A percentile compares a stretch with the other conserved stretches of the same genome.
phyloP scores from a whole-genome alignment of 1,139 yeast genomes.

The Candida neerlandica region DNA sequence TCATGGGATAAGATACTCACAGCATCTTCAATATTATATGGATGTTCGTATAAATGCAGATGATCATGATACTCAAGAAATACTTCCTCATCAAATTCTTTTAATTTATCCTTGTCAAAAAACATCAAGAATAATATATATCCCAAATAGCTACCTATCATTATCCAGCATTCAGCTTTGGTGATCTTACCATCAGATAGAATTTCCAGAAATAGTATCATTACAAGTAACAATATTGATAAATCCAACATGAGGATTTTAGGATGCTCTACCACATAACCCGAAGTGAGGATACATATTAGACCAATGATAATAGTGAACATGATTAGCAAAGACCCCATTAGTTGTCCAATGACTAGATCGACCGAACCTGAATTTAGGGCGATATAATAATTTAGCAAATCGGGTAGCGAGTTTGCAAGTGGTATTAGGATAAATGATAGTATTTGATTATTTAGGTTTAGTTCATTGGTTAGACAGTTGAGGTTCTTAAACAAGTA shows the following conservation, averaged over 20 bases:
- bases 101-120: constrained; percentile 21
- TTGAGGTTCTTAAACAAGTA: constrained; percentile 37
- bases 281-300: constrained; percentile 30
- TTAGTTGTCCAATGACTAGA: constrained; percentile 43
- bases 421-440: constrained; percentile 43
- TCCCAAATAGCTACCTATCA: constrained; percentile 41
- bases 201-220: constrained; percentile 43
- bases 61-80: constrained; percentile 13
- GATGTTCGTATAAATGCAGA: constrained; percentile 18
- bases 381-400: constrained; percentile 39
- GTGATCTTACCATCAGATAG: constrained; percentile 55
- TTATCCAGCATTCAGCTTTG: constrained; percentile 43
- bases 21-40: constrained; percentile 31
- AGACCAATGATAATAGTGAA: constrained; percentile 41
- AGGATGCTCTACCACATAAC: constrained; percentile 25
- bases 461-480: constrained; percentile 27
- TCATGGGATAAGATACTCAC: constrained; percentile 26
- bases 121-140: constrained; percentile 37
- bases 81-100: constrained; percentile 17
- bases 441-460: constrained; percentile 34
- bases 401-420: constrained; percentile 44
- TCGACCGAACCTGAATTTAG: constrained; percentile 34
- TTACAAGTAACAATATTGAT: constrained; percentile 35
- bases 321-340: constrained; percentile 41
- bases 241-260: constrained; percentile 32